phyloP scores from a whole-genome alignment of 805 yeast genomes.

The Kodamaea jinghongensis region DNA sequence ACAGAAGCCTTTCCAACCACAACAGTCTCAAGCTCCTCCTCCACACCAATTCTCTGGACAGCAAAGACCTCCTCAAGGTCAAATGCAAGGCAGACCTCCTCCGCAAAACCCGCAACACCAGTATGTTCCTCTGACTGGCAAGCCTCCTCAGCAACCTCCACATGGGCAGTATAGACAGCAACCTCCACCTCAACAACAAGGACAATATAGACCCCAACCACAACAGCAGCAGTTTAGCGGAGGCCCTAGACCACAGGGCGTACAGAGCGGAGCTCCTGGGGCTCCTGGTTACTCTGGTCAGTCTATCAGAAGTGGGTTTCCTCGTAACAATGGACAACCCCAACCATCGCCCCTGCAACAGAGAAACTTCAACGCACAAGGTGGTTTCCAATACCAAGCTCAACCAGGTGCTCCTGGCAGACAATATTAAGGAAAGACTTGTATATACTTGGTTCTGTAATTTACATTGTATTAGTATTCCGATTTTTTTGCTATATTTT shows the following conservation, averaged over 20 bases:
- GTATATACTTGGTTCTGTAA: constrained; percentile 7
- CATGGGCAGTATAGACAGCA: too few relatives aligned
- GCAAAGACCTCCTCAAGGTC: constrained; percentile 4
- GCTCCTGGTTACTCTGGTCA: too few relatives aligned
- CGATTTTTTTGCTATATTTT: constrained; percentile 4
- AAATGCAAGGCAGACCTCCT: constrained; percentile 9
- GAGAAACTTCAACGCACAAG: constrained; percentile 6
- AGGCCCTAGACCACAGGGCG: not conserved
- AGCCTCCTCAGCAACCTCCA: too few relatives aligned
- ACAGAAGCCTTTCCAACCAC: constrained; percentile 5
- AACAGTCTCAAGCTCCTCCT: constrained; percentile 4
- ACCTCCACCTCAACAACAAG: too few relatives aligned
- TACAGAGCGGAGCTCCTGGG: constrained; percentile 4
- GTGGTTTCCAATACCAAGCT: constrained; percentile 7
- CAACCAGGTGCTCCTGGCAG: constrained; percentile 4
- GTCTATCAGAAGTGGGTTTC: constrained; percentile 7
- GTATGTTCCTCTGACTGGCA: too few relatives aligned
- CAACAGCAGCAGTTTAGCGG: too few relatives aligned
- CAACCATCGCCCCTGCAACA: constrained; percentile 3
- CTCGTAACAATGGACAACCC: constrained; percentile 9
- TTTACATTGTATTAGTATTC: not conserved
- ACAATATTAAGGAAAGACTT: constrained; percentile 2
- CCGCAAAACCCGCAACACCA: constrained; percentile 6
- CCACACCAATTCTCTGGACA: constrained; percentile 6
- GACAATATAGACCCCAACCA: too few relatives aligned